Evolutionary conservation across 345 rosid genomes (phyloP).

Genomic region (Cochlearia excelsa): DNA sequence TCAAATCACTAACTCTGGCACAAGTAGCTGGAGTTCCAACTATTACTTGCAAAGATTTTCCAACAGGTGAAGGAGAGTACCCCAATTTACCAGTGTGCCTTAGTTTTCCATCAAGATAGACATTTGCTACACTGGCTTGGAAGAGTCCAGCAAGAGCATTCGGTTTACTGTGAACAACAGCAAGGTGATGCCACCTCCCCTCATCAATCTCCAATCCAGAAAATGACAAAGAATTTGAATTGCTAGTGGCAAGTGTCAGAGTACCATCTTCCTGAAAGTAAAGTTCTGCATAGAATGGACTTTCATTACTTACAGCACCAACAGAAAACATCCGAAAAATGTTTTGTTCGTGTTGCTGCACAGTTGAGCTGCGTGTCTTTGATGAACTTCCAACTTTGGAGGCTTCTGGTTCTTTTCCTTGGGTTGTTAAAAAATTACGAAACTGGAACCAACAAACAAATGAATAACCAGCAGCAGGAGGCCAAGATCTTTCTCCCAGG

Average conservation of each 20-base stretch:
- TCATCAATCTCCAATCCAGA: conserved; percentile 93
- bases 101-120: conserved; percentile 93
- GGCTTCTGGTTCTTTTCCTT: conserved; percentile 58
- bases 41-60: conserved; percentile 91
- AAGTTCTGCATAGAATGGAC: conserved; percentile 79
- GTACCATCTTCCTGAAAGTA: conserved; percentile 92
- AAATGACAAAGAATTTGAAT: conserved; percentile 78
- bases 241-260: conserved; percentile 95
- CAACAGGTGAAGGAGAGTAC: conserved; percentile 94
- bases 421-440: conserved; percentile 62
- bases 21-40: conserved; percentile 82
- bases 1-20: conserved; percentile 77
- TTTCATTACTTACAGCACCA: conserved; percentile 73
- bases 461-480: conserved; percentile 99
- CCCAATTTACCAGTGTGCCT: conserved; percentile 97
- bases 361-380: conserved; percentile 46
- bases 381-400: conserved; percentile 55
- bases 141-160: conserved; percentile 99
- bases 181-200: conserved; percentile 99
- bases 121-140: conserved; percentile 97
- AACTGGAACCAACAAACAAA: conserved; percentile 99
- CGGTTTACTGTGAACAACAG: conserved; percentile 98
- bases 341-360: conserved; percentile 57
- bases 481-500: conserved; percentile 99
- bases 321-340: conserved; percentile 88